These are phyloP conservation scores for Rhododendron williamsianum DNA, from an alignment of 148 eudicot genomes.

Conservation along the genomic window DNA sequence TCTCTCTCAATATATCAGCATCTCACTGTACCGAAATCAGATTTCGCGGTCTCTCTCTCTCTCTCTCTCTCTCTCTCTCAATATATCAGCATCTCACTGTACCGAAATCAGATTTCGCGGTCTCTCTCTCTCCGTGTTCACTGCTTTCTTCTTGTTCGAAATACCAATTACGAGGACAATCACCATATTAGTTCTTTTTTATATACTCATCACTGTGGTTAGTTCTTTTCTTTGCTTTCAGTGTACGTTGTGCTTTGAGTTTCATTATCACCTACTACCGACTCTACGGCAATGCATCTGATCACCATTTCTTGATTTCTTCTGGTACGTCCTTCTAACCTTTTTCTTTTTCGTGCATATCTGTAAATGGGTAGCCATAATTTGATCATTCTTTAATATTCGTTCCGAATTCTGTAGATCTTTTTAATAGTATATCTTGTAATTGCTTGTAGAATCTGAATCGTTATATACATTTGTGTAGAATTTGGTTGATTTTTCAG, in stretches of 20 bases:
- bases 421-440: neutral
- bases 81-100: neutral
- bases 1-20: neutral
- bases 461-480: neutral
- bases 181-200: neutral
- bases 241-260: constrained; percentile 15
- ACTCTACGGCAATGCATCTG: neutral
- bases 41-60: constrained; percentile 22
- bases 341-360: neutral
- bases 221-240: constrained; percentile 22
- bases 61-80: neutral
- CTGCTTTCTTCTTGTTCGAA: neutral
- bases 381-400: neutral
- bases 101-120: constrained; percentile 20
- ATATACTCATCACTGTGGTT: neutral
- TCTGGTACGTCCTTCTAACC: neutral
- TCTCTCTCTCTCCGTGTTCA: neutral
- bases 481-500: neutral
- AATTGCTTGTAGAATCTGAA: neutral
- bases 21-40: neutral
- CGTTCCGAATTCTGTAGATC: neutral
- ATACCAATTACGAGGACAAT: neutral
- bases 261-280: neutral
- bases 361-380: neutral
- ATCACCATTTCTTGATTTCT: constrained; percentile 1